Evolutionary conservation across 176 grass and related monocot species (phyloP).

Genomic region (Oryza officinalis): DNA sequence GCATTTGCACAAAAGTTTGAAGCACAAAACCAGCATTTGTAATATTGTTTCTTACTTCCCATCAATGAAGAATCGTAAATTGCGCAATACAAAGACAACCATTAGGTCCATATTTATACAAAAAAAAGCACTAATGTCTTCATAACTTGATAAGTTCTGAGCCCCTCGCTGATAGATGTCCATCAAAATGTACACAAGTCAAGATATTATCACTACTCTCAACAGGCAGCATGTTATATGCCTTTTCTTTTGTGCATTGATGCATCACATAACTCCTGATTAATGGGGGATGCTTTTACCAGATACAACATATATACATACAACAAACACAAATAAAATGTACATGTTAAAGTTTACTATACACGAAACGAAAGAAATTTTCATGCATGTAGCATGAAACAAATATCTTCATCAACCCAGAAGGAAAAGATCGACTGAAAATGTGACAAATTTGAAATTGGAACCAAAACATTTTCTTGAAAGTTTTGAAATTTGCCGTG

Average conservation of each 20-base stretch:
- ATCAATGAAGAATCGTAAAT: neutral
- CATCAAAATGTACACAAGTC: neutral
- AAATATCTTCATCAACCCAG: neutral
- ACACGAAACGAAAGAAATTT: neutral
- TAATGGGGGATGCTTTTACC: neutral
- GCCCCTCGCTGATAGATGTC: neutral
- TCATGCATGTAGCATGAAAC: neutral
- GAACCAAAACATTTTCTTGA: neutral
- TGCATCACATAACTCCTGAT: neutral
- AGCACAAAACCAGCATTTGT: neutral
- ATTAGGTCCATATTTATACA: slow-evolving; percentile 6
- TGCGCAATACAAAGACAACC: neutral
- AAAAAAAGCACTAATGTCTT: neutral
- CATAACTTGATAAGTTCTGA: slow-evolving; percentile 5
- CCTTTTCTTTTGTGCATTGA: neutral
- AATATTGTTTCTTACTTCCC: neutral
- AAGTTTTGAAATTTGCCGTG: too few species aligned
- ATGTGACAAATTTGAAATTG: neutral
- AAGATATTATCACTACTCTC: neutral
- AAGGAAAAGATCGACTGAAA: neutral
- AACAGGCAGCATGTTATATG: neutral
- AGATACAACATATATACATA: neutral
- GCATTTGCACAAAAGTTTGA: neutral
- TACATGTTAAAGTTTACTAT: neutral
- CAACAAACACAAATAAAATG: neutral